phyloP scores from a whole-genome alignment of 495 filamentous ascomycete species.

The Daldinia loculata region DNA sequence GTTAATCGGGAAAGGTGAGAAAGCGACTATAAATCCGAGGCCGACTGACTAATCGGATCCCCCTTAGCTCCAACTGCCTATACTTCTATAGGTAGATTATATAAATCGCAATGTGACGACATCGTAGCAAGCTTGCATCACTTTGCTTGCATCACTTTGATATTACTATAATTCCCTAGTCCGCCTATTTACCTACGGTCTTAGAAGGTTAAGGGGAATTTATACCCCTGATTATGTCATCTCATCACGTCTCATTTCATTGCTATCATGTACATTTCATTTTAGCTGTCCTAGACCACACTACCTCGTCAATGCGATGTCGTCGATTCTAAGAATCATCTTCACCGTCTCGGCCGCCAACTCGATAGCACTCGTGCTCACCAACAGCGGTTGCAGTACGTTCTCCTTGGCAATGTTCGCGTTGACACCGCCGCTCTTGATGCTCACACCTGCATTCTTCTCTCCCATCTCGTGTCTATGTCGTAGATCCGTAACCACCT shows the following conservation, averaged over 20 bases:
- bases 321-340: conserved; percentile 97
- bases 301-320: conserved; percentile 71
- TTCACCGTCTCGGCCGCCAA: conserved; percentile 97
- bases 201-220: background rate
- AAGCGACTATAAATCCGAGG: background rate
- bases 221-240: conserved; percentile 4
- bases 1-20: background rate
- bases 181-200: background rate
- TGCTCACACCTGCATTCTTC: conserved; percentile 95
- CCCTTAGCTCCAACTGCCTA: too few species aligned
- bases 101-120: too few species aligned
- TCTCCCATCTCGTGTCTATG: conserved; percentile 94
- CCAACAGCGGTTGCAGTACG: conserved; percentile 92
- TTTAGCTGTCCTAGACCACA: conserved; percentile 16
- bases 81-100: too few species aligned
- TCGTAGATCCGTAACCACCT: conserved; percentile 96
- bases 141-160: too few species aligned
- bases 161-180: background rate
- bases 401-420: conserved; percentile 95
- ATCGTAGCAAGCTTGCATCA: too few species aligned
- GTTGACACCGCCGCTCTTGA: conserved; percentile 96
- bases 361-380: conserved; percentile 97
- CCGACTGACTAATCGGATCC: background rate
- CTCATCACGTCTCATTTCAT: conserved; percentile 15
- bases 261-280: conserved; percentile 33